Base-by-base conservation (phyloP, 2,329 filamentous ascomycete species). In the Epichloe festucae region DNA sequence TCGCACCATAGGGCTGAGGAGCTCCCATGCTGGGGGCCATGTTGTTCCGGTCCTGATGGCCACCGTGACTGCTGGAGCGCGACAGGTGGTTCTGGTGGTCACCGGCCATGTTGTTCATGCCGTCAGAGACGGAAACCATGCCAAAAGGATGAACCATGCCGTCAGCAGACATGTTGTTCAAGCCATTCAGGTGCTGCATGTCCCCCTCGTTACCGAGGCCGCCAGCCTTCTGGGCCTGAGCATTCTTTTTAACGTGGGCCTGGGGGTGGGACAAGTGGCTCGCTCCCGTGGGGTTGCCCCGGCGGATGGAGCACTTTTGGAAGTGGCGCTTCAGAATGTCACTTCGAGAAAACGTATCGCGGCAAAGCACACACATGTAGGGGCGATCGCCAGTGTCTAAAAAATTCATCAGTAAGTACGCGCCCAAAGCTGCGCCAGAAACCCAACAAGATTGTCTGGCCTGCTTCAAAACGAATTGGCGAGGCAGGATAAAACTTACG, bases 301-400 rank as follows among this genome's bases (percentile, higher is more conserved):
- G 85, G 62, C 93, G 84, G 58, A 96, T 89, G 40, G 93, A 96
- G 73, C 93, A 98, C 75, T 98, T 98, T 70, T 96, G 90, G 72
- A 97, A 98, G 73, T 98, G 93, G 58, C 93, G 88, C 77, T 98
- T 98, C 63, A 98, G 74, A 58, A 98, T 97, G 66, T 98, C 93
- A 76, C 89, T 95, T 67, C 93, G 85, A 47, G 89, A 95, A 71
- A 98, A 98, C 36, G 90, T 97, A 70, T 97, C 93, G 68, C 93
- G 89, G 76, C 93, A 98, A 49, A 98, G 77, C 58, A 95, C 88
- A 72, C 93, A 98, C 82, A 94, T 94, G 74, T 98, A 98, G 52
- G 93, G 93, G 59, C 93, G 88, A 69, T 97, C 91, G 63, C 93
- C 93, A 55, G 93, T 97, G 74, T 98, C 91, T 95, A 62, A 52